phyloP scores from a whole-genome alignment of 495 filamentous ascomycete species.

The Penicillium odoratum region DNA sequence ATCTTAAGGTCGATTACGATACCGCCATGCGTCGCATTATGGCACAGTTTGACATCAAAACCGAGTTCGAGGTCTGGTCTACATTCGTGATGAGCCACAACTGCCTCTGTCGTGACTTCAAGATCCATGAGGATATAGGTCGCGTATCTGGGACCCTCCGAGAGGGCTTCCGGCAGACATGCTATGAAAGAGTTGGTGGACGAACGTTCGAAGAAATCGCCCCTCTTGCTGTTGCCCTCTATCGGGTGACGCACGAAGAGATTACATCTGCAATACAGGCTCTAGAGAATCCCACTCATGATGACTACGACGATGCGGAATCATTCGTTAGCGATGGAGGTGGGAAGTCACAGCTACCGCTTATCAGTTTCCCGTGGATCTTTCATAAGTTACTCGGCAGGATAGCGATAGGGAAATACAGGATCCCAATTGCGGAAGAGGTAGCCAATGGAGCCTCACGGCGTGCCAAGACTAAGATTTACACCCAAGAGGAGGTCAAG shows the following conservation, averaged over 20 bases:
- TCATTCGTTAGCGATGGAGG: constrained; percentile 31
- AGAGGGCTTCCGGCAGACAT: constrained; percentile 63
- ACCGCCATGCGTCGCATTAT: constrained; percentile 73
- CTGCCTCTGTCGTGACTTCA: constrained; percentile 69
- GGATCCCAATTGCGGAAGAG: constrained; percentile 4
- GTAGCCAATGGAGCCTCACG: no score
- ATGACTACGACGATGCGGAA: constrained; percentile 21
- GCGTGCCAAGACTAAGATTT: constrained; percentile 1
- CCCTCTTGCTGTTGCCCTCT: constrained; percentile 83
- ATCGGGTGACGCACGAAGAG: constrained; percentile 75
- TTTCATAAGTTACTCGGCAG: constrained; percentile 71
- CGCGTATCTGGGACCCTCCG: constrained; percentile 61
- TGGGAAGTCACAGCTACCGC: constrained; percentile 56
- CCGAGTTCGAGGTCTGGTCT: constrained; percentile 90
- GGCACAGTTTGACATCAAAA: constrained; percentile 80
- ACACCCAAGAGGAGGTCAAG: constrained; percentile 8
- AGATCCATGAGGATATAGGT: constrained; percentile 79
- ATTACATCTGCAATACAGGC: constrained; percentile 52
- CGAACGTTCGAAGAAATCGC: constrained; percentile 57
- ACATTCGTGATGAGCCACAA: constrained; percentile 77
- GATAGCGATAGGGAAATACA: constrained; percentile 56
- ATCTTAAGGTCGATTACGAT: constrained; percentile 78
- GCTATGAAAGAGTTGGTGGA: constrained; percentile 63
- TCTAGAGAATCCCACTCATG: constrained; percentile 11
- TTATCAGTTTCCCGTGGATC: constrained; percentile 95